These are phyloP conservation scores for Aspergillus arachidicola DNA, from an alignment of 2,329 filamentous ascomycete genomes.

Conservation along the genomic window DNA sequence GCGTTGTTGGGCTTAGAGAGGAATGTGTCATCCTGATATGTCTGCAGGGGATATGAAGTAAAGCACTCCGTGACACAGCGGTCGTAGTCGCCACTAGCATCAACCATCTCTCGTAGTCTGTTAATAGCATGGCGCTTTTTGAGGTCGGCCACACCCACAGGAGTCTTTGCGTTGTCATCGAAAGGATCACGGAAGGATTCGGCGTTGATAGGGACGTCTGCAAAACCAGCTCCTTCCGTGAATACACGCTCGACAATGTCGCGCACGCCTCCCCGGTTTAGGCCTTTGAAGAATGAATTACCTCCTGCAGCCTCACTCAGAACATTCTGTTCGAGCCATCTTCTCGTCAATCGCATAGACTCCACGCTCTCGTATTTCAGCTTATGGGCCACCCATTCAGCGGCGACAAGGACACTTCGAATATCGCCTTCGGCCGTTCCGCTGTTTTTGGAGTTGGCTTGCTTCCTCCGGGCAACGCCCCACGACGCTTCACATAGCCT, in stretches of 20 bases:
- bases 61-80: constrained; percentile 73
- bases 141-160: constrained; percentile 61
- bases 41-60: constrained; percentile 78
- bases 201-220: constrained; percentile 44
- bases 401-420: constrained; percentile 64
- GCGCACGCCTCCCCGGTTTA: constrained; percentile 65
- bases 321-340: constrained; percentile 64
- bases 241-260: constrained; percentile 70
- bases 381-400: constrained; percentile 66
- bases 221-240: constrained; percentile 64
- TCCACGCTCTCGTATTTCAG: constrained; percentile 50
- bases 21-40: constrained; percentile 90
- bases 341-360: constrained; percentile 53
- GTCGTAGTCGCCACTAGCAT: constrained; percentile 65
- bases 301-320: constrained; percentile 56
- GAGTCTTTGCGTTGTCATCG: constrained; percentile 28
- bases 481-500: constrained; percentile 67
- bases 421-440: constrained; percentile 59
- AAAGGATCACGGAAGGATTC: constrained; percentile 41
- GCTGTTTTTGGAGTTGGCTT: constrained; percentile 48
- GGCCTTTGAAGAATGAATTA: constrained; percentile 55
- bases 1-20: constrained; percentile 83
- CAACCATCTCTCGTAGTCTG: constrained; percentile 62
- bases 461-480: constrained; percentile 63
- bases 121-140: constrained; percentile 62